Percentiles rank a stretch among this genome's conserved stretches.
Evolutionary conservation across 495 filamentous ascomycete genomes (phyloP).

Genomic region (Trichoderma gamsii): DNA sequence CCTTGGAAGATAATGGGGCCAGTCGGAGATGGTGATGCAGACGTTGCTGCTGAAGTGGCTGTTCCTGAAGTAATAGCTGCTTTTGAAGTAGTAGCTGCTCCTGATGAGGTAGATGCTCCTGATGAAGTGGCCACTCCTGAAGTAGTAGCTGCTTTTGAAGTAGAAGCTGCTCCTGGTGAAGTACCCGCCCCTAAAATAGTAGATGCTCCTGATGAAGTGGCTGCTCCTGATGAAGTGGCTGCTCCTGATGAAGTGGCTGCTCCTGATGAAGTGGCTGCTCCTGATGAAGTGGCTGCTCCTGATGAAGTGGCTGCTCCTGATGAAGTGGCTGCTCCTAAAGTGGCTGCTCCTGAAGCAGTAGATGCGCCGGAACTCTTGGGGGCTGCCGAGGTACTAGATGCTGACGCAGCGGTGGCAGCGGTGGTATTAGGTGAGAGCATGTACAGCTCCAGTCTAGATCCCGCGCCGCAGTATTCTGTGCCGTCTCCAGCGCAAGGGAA

Average conservation of each 20-base stretch:
- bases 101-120: too few species aligned
- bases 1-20: conserved; percentile 20
- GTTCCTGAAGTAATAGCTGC: conserved; percentile 1
- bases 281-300: too few species aligned
- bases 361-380: conserved; percentile 4
- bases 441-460: conserved; percentile 29
- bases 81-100: too few species aligned
- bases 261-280: too few species aligned
- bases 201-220: too few species aligned
- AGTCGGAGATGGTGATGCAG: conserved; percentile 19
- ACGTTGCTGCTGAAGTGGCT: conserved; percentile 18
- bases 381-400: background rate
- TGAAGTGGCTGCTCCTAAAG: background rate
- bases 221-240: too few species aligned
- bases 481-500: conserved; percentile 27
- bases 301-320: too few species aligned
- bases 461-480: conserved; percentile 23
- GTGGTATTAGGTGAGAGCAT: conserved; percentile 8
- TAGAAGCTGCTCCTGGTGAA: too few species aligned
- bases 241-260: too few species aligned
- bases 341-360: background rate
- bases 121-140: too few species aligned
- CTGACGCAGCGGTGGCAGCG: background rate
- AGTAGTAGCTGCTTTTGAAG: too few species aligned
- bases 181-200: too few species aligned